Conservation (phyloP, 2,329 filamentous ascomycete species). For the Dissoconium aciculare region DNA sequence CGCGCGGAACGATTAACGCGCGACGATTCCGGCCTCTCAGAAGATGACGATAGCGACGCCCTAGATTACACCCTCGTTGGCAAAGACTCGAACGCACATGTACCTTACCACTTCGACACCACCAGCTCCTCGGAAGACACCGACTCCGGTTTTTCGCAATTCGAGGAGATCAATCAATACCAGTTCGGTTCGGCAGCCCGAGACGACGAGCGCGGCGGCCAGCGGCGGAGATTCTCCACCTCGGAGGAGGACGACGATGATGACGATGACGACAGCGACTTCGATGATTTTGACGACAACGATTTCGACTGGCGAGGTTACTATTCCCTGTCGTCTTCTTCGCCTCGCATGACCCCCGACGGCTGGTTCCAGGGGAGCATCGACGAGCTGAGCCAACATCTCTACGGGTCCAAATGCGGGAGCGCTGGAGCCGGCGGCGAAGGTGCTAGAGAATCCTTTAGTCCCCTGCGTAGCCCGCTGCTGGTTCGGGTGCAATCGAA, state of each 20-base stretch:
- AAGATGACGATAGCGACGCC: conserved; percentile 14
- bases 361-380: conserved; percentile 23
- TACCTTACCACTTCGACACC: conserved; percentile 20
- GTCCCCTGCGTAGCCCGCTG: conserved; percentile 9
- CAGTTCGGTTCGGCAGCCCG: conserved; percentile 10
- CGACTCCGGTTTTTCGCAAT: conserved; percentile 12
- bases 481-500: conserved; percentile 4
- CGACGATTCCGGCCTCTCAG: conserved; percentile 10
- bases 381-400: conserved; percentile 15
- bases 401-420: no score
- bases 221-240: no score
- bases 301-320: conserved; percentile 7
- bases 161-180: conserved; percentile 20
- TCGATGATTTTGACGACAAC: no score
- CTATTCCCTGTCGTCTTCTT: no score
- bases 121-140: conserved; percentile 18
- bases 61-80: conserved; percentile 19
- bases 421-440: no score
- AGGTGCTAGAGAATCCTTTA: conserved; percentile 4
- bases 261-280: conserved; percentile 12
- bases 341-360: conserved; percentile 16
- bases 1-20: conserved; percentile 17
- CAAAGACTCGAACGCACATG: no score
- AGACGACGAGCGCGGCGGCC: no score
- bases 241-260: conserved; percentile 8